Conservation (phyloP, 345 rosid genomes). For the Eucalyptus sideroxylon region DNA sequence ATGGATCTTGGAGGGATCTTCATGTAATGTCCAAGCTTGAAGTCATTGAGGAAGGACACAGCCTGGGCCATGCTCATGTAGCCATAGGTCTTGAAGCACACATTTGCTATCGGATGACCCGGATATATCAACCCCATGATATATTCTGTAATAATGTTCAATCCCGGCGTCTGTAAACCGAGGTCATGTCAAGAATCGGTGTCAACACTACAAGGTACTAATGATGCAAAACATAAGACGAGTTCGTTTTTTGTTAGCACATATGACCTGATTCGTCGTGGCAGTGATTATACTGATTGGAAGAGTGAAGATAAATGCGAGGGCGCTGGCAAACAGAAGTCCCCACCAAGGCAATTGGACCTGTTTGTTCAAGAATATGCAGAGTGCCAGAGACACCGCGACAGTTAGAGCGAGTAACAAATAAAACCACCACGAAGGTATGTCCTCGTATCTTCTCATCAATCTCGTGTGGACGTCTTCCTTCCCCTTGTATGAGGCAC, state of each 20-base stretch:
- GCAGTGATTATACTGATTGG: conserved; percentile 9
- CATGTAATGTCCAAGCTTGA: conserved; percentile 94
- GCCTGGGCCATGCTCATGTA: conserved; percentile 93
- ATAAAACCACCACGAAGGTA: conserved; percentile 11
- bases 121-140: conserved; percentile 76
- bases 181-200: not conserved
- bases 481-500: not conserved
- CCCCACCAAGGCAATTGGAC: conserved; percentile 12
- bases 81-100: conserved; percentile 85
- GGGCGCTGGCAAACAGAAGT: conserved; percentile 1
- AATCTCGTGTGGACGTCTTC: conserved; percentile 3
- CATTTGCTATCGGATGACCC: conserved; percentile 84
- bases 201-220: not conserved
- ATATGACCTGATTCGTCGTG: conserved; percentile 4
- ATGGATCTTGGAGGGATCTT: conserved; percentile 91
- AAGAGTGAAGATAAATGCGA: conserved; percentile 8
- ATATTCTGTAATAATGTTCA: conserved; percentile 85
- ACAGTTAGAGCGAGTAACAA: not conserved
- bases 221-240: not conserved
- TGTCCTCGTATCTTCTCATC: not conserved
- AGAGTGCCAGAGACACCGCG: not conserved
- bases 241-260: not conserved
- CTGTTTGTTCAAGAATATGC: conserved; percentile 6
- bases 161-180: conserved; percentile 56
- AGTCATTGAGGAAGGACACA: conserved; percentile 80